Base-by-base conservation (phyloP, 306 rosid species). In the Calophaca sinica region DNA sequence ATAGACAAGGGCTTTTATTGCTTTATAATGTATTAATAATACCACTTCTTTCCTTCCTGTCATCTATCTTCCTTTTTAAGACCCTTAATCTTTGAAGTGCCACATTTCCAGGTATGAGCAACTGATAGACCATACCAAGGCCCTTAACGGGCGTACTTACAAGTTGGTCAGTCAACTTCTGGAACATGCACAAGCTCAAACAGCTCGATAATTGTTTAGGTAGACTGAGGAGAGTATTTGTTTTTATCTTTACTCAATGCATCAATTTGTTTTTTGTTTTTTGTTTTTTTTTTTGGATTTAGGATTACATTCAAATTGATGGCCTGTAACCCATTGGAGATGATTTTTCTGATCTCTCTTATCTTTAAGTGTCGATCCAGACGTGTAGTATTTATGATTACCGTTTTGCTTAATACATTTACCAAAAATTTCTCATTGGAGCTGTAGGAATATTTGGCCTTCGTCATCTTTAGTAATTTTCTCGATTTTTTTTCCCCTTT, bases 41-140 rank as follows among this genome's bases (percentile, higher is more conserved):
- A 20, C 26, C 26, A 20, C 26, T 20, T 1, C 5, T 41, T 41
- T 41, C 45, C 9, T 2, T 39, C 32, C 44, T 12, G 36, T 13
- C 31, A 1, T 4, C 3, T 3, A 8, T 20, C 12, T 58, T 45
- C 33, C 4, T 2, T 28, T 62, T 36, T 20, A 65, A 35, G 70
- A 46, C 10, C 54, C 1, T 41, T 41, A 41, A 41, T 41, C 45
- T 41, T 41, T 41, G 9, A 41, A 41, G 1, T 41, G 7, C 7
- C 45, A 6, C 45, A 39, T 5, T 7, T 5, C 9, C 96, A 94
- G 97, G 88, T 86, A 91, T 45, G 98, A 94, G 83, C 97, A 91
- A 60, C 86, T 94, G 85, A 91, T 91, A 38, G 97, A 94, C 79
- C 96, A 90, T 77, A 81, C 98, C 4, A 90, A 93, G 84, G 86